Evolutionary conservation across 129 eudicot species (phyloP).

Genomic region (Glebionis coronaria): DNA sequence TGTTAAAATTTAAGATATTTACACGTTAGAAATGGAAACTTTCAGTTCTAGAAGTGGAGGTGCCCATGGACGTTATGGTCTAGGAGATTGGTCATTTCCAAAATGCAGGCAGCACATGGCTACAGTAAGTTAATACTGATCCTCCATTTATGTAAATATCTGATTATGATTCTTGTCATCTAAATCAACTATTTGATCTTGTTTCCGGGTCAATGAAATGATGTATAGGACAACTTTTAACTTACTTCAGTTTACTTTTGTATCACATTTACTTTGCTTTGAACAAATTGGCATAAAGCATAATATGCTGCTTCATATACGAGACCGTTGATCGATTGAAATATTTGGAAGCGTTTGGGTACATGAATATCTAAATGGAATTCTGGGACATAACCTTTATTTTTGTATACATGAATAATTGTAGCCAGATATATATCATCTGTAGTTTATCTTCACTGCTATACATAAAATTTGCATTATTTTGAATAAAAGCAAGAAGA

Average conservation of each 20-base stretch:
- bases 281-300: neutral
- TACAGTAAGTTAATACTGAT: slow-evolving; percentile 37
- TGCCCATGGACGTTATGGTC: slow-evolving; percentile 96
- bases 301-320: neutral
- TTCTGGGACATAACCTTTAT: too few species aligned
- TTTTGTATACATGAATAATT: too few species aligned
- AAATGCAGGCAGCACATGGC: slow-evolving; percentile 95
- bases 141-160: slow-evolving; percentile 3
- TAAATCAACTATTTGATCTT: neutral
- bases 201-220: neutral
- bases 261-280: neutral
- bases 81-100: slow-evolving; percentile 81
- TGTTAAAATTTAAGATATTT: neutral
- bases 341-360: neutral
- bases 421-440: too few species aligned
- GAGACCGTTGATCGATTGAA: neutral
- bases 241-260: neutral
- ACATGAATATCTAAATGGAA: neutral
- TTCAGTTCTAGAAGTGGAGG: slow-evolving; percentile 90
- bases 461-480: too few species aligned
- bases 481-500: too few species aligned
- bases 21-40: slow-evolving; percentile 9
- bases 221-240: neutral
- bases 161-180: slow-evolving; percentile 12
- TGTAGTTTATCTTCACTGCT: too few species aligned